phyloP scores from a whole-genome alignment of 1,139 yeast genomes.

The Kodamaea suecica region DNA sequence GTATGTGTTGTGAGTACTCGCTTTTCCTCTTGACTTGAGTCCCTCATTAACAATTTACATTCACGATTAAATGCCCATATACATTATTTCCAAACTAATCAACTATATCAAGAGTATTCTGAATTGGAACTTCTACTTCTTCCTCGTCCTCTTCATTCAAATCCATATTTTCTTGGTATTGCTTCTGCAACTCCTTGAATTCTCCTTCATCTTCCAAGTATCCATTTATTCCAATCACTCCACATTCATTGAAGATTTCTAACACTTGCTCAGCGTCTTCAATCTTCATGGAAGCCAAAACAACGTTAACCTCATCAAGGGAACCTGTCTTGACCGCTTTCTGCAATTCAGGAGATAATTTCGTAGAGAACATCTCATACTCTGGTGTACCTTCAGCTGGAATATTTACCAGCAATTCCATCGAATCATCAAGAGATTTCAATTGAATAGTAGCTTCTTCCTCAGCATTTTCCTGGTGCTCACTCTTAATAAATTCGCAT shows the following conservation, averaged over 20 bases:
- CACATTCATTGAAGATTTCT: slow-evolving; percentile 73
- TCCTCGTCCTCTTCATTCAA: slow-evolving; percentile 7
- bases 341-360: slow-evolving; percentile 64
- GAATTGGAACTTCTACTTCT: slow-evolving; percentile 5
- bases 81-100: no score
- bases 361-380: slow-evolving; percentile 49
- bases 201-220: slow-evolving; percentile 27
- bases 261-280: slow-evolving; percentile 79
- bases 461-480: slow-evolving; percentile 33
- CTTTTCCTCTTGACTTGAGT: no score
- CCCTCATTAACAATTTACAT: no score
- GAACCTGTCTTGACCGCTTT: slow-evolving; percentile 69
- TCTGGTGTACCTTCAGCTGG: slow-evolving; percentile 58
- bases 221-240: slow-evolving; percentile 69
- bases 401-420: slow-evolving; percentile 68
- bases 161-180: slow-evolving; percentile 19
- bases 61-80: no score
- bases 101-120: slow-evolving; percentile 16
- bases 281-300: slow-evolving; percentile 71
- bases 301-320: slow-evolving; percentile 78
- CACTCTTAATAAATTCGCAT: slow-evolving; percentile 61
- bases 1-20: no score
- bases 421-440: slow-evolving; percentile 81
- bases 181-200: slow-evolving; percentile 23
- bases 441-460: slow-evolving; percentile 83